Evolutionary conservation across 2,329 filamentous ascomycete genomes (phyloP).

Genomic region (Neonectria magnoliae): DNA sequence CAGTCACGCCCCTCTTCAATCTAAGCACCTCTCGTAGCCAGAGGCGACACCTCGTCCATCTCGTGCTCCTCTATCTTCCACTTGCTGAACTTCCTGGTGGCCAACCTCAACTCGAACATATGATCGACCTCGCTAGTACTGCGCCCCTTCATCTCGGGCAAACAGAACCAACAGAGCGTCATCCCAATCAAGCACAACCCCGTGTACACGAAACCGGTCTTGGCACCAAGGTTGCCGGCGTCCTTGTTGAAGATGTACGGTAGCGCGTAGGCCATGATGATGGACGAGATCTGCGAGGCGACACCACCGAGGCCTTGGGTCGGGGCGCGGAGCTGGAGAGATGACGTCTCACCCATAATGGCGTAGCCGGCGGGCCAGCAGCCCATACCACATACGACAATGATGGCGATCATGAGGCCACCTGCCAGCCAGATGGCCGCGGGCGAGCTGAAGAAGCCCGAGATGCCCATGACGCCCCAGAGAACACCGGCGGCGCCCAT

Average conservation of each 20-base stretch:
- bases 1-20: background rate
- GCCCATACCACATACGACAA: constrained; percentile 50
- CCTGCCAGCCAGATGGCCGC: background rate
- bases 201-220: constrained; percentile 52
- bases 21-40: background rate
- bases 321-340: constrained; percentile 25
- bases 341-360: constrained; percentile 42
- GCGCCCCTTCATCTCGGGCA: constrained; percentile 60
- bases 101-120: constrained; percentile 54
- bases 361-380: constrained; percentile 53
- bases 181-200: constrained; percentile 36
- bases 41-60: background rate
- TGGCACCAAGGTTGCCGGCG: constrained; percentile 47
- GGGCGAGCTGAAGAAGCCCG: constrained; percentile 2
- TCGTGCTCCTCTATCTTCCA: background rate
- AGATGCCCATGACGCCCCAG: constrained; percentile 54
- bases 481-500: constrained; percentile 47
- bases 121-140: constrained; percentile 62
- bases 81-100: constrained; percentile 49
- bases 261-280: constrained; percentile 35
- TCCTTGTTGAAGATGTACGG: constrained; percentile 40
- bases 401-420: constrained; percentile 49
- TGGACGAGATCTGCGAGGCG: constrained; percentile 48
- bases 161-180: constrained; percentile 47
- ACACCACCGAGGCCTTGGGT: constrained; percentile 53